phyloP scores from a whole-genome alignment of 2,329 filamentous ascomycete genomes.

The Colletotrichum chlorophyti region DNA sequence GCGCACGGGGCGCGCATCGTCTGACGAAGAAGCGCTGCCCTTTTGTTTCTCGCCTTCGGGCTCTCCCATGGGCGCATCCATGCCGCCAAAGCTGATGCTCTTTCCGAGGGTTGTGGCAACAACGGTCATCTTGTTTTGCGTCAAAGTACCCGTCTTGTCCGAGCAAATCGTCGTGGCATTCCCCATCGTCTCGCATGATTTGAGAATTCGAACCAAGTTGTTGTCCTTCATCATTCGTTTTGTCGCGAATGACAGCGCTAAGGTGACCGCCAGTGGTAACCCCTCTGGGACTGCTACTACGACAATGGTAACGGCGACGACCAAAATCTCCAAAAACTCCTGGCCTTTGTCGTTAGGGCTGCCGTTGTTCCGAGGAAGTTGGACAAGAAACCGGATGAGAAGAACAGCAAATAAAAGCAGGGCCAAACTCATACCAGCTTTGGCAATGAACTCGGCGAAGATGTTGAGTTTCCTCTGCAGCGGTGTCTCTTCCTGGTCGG shows the following conservation, averaged over 20 bases:
- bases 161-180: constrained; percentile 75
- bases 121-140: constrained; percentile 71
- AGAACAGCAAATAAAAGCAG: constrained; percentile 79
- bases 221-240: constrained; percentile 74
- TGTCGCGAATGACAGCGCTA: constrained; percentile 72
- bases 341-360: constrained; percentile 64
- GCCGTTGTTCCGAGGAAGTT: constrained; percentile 57
- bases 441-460: constrained; percentile 47
- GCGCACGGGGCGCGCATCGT: not conserved
- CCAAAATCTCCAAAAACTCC: constrained; percentile 65
- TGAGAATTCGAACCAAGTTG: constrained; percentile 71
- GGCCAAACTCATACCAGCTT: constrained; percentile 65
- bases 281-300: constrained; percentile 75
- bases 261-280: constrained; percentile 70
- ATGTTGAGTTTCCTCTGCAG: constrained; percentile 60
- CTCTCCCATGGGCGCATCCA: constrained; percentile 35
- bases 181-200: constrained; percentile 75
- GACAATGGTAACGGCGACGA: constrained; percentile 70
- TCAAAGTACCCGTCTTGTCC: constrained; percentile 49
- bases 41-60: constrained; percentile 35
- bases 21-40: constrained; percentile 32
- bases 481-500: constrained; percentile 58
- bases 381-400: constrained; percentile 77
- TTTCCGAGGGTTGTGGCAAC: constrained; percentile 72
- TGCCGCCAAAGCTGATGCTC: constrained; percentile 41